Percentiles rank a stretch among this genome's conserved stretches.
Conservation (phyloP, 768 basidiomycete genomes). For the Leccinum broughii region DNA sequence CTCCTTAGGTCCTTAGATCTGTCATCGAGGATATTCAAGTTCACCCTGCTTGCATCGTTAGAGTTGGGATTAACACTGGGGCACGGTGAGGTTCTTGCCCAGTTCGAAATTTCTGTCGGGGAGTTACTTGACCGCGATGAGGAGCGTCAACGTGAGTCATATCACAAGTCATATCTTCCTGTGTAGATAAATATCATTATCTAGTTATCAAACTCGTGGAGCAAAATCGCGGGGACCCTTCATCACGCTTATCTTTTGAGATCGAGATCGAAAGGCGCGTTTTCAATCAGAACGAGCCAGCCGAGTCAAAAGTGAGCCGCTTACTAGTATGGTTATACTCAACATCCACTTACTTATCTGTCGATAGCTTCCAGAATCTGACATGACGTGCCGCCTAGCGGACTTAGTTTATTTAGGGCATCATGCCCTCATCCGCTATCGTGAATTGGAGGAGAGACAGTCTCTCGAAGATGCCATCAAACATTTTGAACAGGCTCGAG, state of each 20-base stretch:
- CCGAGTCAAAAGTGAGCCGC: neutral
- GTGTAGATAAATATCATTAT: neutral
- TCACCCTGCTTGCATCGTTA: conserved; percentile 7
- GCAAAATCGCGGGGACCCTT: neutral
- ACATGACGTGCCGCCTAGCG: neutral
- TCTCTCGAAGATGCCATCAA: neutral
- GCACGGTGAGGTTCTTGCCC: conserved; percentile 1
- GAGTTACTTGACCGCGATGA: neutral
- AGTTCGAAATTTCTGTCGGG: neutral
- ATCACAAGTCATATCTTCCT: neutral
- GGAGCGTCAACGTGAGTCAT: neutral
- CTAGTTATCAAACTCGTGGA: neutral
- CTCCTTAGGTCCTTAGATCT: neutral
- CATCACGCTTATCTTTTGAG: neutral
- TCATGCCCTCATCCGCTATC: neutral
- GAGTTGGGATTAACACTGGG: conserved; percentile 5
- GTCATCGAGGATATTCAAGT: neutral
- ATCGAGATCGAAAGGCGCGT: neutral
- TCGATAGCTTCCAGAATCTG: neutral
- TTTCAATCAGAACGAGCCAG: neutral
- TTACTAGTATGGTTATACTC: neutral
- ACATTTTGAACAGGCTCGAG: neutral
- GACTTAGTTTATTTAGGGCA: neutral
- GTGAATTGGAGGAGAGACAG: neutral
- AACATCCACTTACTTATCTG: neutral